Base-by-base conservation (phyloP, 2,329 filamentous ascomycete genomes). In the Aspergillus pseudonomiae region DNA sequence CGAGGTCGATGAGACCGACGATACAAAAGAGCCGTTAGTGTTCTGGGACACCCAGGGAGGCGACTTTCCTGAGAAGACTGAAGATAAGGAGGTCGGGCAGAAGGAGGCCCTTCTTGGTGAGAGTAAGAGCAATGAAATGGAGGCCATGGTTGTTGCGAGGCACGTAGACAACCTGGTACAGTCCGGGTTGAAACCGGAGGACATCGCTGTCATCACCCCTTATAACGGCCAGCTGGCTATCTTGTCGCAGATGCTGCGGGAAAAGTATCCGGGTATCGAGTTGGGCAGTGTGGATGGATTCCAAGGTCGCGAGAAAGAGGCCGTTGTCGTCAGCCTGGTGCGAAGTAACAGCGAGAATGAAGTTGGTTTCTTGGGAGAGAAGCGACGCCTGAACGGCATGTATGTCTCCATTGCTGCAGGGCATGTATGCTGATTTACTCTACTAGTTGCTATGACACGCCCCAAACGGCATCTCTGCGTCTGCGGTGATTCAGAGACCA, bases 41-140 rank as follows among this genome's bases (percentile, higher is more conserved):
- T 98, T 98, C 78, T 96, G 93, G 76, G 95, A 99, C 74, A 99
- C 95, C 0, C 95, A 98, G 77, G 95, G 95, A 11, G 95, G 94
- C 0, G 92, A 96, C 72, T 97, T 94, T 65, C 89, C 91, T 0
- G 94, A 98, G 80, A 90, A 88, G 74, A 88, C 86, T 53, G 91
- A 96, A 70, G 91, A 93, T 16, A 88, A 90, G 28, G 88, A 88
- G 59, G 83, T 82, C 6, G 82, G 75, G 4, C 82, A 81, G 56
- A 85, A 84, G 41, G 80, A 80, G 5, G 82, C 82, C 62, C 78
- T 84, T 34, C 74, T 91, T 61, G 87, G 88, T 0, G 90, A 92
- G 68, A 96, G 92, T 77, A 96, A 96, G 81, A 93, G 91, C 80
- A 98, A 98, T 74, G 91, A 93, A 72, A 91, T 92, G 85, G 94